Conservation (phyloP, 78 protist genomes). For the Planoprotostelium fungivorum region DNA sequence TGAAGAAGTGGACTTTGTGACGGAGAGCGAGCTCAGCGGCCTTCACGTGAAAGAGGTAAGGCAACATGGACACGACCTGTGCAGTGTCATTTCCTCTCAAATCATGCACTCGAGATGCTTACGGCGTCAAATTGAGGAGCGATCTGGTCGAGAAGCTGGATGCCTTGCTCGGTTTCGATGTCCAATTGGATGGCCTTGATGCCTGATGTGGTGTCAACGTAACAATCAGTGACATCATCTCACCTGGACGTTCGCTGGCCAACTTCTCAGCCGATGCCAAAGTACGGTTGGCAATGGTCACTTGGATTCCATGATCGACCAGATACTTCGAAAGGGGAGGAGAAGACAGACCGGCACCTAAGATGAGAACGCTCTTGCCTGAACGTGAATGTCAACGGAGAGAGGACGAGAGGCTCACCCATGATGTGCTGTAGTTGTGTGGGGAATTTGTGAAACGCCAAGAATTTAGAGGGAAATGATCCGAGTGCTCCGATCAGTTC, state of each 20-base stretch:
- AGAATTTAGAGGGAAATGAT: not conserved
- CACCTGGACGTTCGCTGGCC: not conserved
- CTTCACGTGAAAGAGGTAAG: not conserved
- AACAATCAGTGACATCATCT: not conserved
- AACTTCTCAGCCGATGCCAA: not conserved
- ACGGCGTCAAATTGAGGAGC: not conserved
- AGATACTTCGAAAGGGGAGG: not conserved
- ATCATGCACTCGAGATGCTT: not conserved
- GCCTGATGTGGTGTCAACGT: not conserved
- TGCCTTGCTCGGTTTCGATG: not conserved
- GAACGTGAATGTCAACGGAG: not conserved
- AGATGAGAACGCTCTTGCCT: not conserved
- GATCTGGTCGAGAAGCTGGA: not conserved
- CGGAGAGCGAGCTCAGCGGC: slow-evolving; percentile 1
- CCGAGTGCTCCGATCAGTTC: not conserved
- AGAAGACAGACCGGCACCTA: not conserved
- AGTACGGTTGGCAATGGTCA: not conserved
- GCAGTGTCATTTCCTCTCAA: not conserved
- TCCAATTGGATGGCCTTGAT: slow-evolving; percentile 2
- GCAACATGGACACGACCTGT: slow-evolving; percentile 8
- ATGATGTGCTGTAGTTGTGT: not conserved
- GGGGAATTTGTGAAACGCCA: not conserved
- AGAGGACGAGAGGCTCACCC: not conserved
- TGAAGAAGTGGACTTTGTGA: slow-evolving; percentile 7
- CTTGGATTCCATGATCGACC: not conserved